Base-by-base conservation (phyloP, 345 rosid genomes). In the Syzygium aqueum region DNA sequence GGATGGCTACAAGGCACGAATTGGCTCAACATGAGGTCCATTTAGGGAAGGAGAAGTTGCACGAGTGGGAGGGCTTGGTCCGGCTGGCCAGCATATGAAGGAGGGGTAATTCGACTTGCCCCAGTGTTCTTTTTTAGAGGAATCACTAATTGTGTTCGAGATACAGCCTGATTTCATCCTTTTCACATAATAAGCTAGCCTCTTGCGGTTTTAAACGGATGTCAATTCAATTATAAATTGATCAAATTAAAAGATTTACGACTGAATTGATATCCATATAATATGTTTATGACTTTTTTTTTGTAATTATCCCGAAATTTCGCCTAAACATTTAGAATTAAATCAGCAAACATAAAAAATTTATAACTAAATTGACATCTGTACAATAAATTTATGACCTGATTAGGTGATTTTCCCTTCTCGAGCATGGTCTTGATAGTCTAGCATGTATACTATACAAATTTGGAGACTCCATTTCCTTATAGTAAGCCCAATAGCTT, bases 181-280 rank as follows among this genome's bases (percentile, higher is more conserved):
- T 43, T 40, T 33, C 49, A 67, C 13, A 3, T 17, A 67, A 23
- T 9, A 33, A 19, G 80, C 14, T 7, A 8, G 13, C 37, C 43
- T 30, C 9, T 17, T 5, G 12, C 6, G 3, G 8, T 67, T 33
- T 33, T 17, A 40, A 15, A n/a, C 30, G 2, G 19, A 63, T 63
- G 37, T 5, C 2, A 16, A 63, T 63, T 63, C 1, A 63, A 0
- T n/a, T 7, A 16, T 14, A 63, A n/a, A 28, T 65, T 28, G 40
- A 0, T 0, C 30, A 28, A 28, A 65, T 65, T 15, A 3, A 28
- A 65, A 65, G 0, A 3, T 30, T 30, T 2, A 30, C 15, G 1
- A 30, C 1, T 65, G 2, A 65, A 16, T 30, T 5, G 11, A 7
- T 8, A 30, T 65, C 3, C 23, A 16, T 53, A 53, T 2, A 53